phyloP scores from a whole-genome alignment of 1,284 basidiomycete species.

The Sphagnurus paluster region DNA sequence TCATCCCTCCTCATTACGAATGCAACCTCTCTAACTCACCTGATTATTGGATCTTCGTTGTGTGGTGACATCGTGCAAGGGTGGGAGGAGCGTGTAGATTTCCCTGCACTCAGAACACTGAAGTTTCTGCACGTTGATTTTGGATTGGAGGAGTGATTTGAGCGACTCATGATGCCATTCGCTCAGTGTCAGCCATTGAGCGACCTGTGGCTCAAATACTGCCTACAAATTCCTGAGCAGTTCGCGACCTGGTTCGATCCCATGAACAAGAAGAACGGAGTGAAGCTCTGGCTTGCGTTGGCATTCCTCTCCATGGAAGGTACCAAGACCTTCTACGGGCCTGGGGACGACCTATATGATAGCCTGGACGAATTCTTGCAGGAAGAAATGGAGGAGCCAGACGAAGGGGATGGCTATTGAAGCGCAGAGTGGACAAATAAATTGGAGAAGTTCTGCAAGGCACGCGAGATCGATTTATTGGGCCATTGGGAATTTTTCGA shows the following conservation, averaged over 20 bases:
- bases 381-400: background rate
- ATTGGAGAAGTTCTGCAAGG: background rate
- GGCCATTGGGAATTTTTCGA: background rate
- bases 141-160: background rate
- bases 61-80: background rate
- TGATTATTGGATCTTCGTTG: background rate
- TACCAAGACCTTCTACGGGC: background rate
- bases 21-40: background rate
- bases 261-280: background rate
- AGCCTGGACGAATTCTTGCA: background rate
- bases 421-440: background rate
- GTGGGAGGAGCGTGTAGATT: background rate
- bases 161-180: background rate
- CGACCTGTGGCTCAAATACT: background rate
- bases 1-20: background rate
- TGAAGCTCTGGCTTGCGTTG: background rate
- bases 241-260: background rate
- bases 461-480: background rate
- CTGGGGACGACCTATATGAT: constrained; percentile 1
- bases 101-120: background rate
- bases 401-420: background rate
- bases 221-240: background rate
- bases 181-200: background rate
- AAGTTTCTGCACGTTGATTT: background rate
- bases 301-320: background rate